Percentiles rank a stretch among this genome's conserved stretches.
Evolutionary conservation across 495 filamentous ascomycete genomes (phyloP).

Genomic region (Podospora pseudopauciseta): DNA sequence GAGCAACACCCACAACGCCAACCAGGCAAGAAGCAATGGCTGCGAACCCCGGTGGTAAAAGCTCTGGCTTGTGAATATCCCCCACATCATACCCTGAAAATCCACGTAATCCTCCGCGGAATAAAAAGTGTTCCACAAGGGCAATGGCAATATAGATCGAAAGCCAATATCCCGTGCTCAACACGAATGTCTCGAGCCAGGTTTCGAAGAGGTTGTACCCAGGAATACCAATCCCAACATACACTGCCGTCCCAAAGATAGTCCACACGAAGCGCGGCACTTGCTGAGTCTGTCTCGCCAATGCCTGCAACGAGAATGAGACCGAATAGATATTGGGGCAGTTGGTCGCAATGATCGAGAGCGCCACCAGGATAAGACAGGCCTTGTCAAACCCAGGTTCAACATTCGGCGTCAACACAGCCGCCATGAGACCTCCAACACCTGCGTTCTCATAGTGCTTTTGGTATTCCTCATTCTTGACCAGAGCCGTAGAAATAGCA

Average conservation of each 20-base stretch:
- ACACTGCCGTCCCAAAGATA: constrained; percentile 61
- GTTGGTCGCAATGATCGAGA: constrained; percentile 80
- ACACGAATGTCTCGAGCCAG: constrained; percentile 75
- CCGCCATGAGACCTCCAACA: constrained; percentile 68
- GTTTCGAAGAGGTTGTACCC: constrained; percentile 70
- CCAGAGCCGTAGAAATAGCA: constrained; percentile 64
- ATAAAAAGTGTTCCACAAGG: constrained; percentile 73
- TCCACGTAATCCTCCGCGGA: constrained; percentile 50
- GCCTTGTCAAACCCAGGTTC: constrained; percentile 72
- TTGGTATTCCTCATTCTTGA: constrained; percentile 53
- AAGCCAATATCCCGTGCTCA: constrained; percentile 79
- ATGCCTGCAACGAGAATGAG: constrained; percentile 67
- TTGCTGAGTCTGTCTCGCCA: constrained; percentile 59
- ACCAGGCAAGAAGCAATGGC: constrained; percentile 63
- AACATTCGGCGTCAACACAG: constrained; percentile 61
- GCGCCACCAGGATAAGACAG: constrained; percentile 74
- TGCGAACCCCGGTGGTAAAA: constrained; percentile 68
- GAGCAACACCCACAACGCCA: constrained; percentile 67
- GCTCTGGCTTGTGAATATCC: constrained; percentile 55
- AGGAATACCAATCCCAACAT: constrained; percentile 72
- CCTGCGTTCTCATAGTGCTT: constrained; percentile 57
- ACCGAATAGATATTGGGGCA: constrained; percentile 89
- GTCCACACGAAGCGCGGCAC: constrained; percentile 80
- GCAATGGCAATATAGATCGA: constrained; percentile 75
- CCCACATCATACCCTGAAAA: constrained; percentile 59